Base-by-base conservation (phyloP, 352 stramenopile genomes). In the Phytophthora boehmeriae region DNA sequence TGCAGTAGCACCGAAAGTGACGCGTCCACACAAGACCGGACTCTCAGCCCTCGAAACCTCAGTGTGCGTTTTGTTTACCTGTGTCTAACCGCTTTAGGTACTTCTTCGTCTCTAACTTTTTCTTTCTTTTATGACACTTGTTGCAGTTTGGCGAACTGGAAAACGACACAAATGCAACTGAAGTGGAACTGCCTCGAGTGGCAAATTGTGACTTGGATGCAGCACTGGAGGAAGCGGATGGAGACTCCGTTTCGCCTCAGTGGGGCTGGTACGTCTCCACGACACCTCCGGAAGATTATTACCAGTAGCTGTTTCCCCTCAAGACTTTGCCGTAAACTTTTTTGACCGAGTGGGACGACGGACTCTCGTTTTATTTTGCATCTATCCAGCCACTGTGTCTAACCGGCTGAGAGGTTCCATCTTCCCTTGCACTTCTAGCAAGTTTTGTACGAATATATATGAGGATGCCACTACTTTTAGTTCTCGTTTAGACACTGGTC, bases 241-340 rank as follows among this genome's bases (percentile, higher is more conserved):
- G 86, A 54, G 70, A 80, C 28, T 64, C 72, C 11, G 62, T 65
- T 8, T 93, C 84, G 8, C 84, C 84, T 1, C 81, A 91, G 39
- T 93, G 84, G 84, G 84, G 84, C 23, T 93, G 84, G 84, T 93
- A 93, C 54, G 84, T 93, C 32, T 93, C 84, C 22, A 90, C 76
- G 16, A 93, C 84, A 5, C 84, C 84, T 3, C 84, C 84, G 16
- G 82, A 91, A 30, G 84, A 93, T 45, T 78, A 89, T 57, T 91
- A 91, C 59, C 41, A 63, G 8, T 79, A 64, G 57, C 45, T 59
- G n/a, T n/a, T n/a, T n/a, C n/a, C n/a, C n/a, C n/a, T 5, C 22
- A 35, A 30, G 25, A 30, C 25, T 30, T 30, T 49, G 22, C 42
- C 42, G 42, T 49, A 49, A 23, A 49, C 58, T 66, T 71, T 60